Evolutionary conservation across 805 yeast species (phyloP), one percentile per base, ranked within the genome.

Genomic region (Candida gorgasii): DNA sequence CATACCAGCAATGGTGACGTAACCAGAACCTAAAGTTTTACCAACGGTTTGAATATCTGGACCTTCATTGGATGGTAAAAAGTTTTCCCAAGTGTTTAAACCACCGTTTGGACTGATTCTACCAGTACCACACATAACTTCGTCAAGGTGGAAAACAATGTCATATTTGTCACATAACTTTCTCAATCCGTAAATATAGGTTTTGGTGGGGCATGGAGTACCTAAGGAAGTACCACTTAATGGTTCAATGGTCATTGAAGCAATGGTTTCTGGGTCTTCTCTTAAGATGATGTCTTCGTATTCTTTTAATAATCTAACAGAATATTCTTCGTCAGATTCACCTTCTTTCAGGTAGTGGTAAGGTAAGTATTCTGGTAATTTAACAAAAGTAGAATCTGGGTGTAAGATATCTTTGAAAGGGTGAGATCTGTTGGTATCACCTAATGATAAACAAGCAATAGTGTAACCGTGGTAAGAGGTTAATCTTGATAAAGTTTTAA

Each of bases 41-140:
- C 65, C 65, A 23, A 61, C 58, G n/a, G 60, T 53, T 44, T 61
- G 65, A 37, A 61, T 47, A 42, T 58, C 62, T 15, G 64, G 65
- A n/a, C 62, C 62, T 41, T 57, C 52, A 39, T 51, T 52, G 3
- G 43, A 42, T 7, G 54, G 49, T 40, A 60, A 50, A 42, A 49
- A 61, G 44, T 57, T 55, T 46, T 61, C 65, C 66, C 65, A 61
- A 40, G 62, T 54, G 47, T 61, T 58, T 35, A 61, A 50, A 3
- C 55, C 52, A 5, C 61, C 62, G 31, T 55, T 50, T 14, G 51
- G 57, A 47, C 44, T 49, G 31, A 57, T 53, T 41, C 67, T 53
- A 24, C 67, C 67, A 14, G 65, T 62, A 12, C 67, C 67, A 52
- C 67, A 63, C 69, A 63, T 62, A 17, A 62, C 68, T 50, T 63